Percentiles rank a stretch among this genome's conserved stretches.
Evolutionary conservation across 257 asterid genomes (phyloP).

Genomic region (Solanum ahanhuiri): DNA sequence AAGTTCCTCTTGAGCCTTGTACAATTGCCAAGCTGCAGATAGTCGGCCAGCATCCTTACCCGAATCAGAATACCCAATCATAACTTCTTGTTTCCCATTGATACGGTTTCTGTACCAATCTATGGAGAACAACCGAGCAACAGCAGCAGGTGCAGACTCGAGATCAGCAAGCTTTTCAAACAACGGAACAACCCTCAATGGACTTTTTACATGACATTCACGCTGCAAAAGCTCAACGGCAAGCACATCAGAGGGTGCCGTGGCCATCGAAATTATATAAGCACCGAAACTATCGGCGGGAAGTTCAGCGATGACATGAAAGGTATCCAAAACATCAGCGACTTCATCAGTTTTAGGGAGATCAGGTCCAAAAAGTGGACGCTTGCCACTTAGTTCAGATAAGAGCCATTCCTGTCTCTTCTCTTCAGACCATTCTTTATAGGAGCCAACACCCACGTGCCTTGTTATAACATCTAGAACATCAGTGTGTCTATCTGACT

Average conservation of each 20-base stretch:
- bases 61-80: conserved; percentile 95
- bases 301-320: conserved; percentile 71
- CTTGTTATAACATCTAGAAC: conserved; percentile 79
- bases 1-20: conserved; percentile 91
- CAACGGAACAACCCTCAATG: conserved; percentile 77
- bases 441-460: conserved; percentile 83
- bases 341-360: conserved; percentile 86
- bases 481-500: conserved; percentile 86
- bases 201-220: conserved; percentile 60
- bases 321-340: conserved; percentile 73
- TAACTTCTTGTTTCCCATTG: conserved; percentile 84
- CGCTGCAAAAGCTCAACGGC: conserved; percentile 93
- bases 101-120: conserved; percentile 81
- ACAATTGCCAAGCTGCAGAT: conserved; percentile 95
- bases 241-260: conserved; percentile 90
- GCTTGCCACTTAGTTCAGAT: conserved; percentile 74
- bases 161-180: conserved; percentile 96
- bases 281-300: conserved; percentile 81
- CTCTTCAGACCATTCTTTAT: conserved; percentile 83
- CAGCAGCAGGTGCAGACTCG: conserved; percentile 79
- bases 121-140: conserved; percentile 74
- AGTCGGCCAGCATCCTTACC: conserved; percentile 97
- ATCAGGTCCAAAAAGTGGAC: conserved; percentile 87
- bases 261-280: conserved; percentile 90
- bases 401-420: conserved; percentile 86